phyloP scores from a whole-genome alignment of 2,329 filamentous ascomycete genomes.

The Emmonsia crescens region DNA sequence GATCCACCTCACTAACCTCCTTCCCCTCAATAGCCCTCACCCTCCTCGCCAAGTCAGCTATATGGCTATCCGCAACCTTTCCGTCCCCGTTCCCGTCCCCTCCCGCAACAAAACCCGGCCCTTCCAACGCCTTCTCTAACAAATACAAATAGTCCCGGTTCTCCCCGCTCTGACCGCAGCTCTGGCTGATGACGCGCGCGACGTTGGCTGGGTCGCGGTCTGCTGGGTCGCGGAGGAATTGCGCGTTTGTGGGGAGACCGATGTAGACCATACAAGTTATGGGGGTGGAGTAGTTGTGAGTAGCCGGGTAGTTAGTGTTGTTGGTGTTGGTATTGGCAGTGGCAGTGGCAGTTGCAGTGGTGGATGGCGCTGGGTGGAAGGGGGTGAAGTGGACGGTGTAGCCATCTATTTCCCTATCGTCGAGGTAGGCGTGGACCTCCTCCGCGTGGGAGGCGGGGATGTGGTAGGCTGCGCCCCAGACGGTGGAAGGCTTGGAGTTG shows the following conservation, averaged over 20 bases:
- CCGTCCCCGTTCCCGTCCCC: conserved; percentile 58
- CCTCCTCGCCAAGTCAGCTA: conserved; percentile 66
- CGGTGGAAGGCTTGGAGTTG: conserved; percentile 28
- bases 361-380: conserved; percentile 55
- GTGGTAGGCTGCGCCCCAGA: conserved; percentile 92
- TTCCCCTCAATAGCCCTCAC: conserved; percentile 53
- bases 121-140: conserved; percentile 63
- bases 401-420: conserved; percentile 94
- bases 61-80: conserved; percentile 68
- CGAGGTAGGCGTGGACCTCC: conserved; percentile 79
- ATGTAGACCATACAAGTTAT: conserved; percentile 73
- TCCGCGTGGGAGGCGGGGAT: conserved; percentile 61
- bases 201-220: conserved; percentile 65
- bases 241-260: conserved; percentile 81
- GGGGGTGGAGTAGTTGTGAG: conserved; percentile 18
- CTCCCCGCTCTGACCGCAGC: conserved; percentile 71
- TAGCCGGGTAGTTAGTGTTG: conserved; percentile 24
- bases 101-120: conserved; percentile 64
- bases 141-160: conserved; percentile 84
- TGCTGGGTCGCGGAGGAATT: conserved; percentile 54
- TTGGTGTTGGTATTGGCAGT: conserved; percentile 28
- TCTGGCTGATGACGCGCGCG: conserved; percentile 68
- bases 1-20: conserved; percentile 13
- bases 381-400: conserved; percentile 88
- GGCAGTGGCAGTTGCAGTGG: no score